phyloP scores from a whole-genome alignment of 805 yeast genomes.

The Lachancea kluyveri region DNA sequence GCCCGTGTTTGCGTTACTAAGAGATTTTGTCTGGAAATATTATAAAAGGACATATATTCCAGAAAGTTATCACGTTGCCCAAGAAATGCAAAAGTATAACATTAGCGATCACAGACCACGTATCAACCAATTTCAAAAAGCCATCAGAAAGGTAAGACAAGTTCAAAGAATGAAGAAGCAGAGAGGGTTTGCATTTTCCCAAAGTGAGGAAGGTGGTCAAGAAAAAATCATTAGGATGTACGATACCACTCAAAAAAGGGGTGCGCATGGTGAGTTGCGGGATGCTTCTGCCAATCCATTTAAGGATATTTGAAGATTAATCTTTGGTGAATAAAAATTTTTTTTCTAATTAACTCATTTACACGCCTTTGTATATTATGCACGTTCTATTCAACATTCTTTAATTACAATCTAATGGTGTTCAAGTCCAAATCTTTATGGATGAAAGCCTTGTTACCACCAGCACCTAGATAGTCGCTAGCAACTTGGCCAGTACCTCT shows the following conservation, averaged over 20 bases:
- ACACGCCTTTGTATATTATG: no score
- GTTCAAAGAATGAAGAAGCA: constrained; percentile 97
- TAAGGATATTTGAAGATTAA: constrained; percentile 1
- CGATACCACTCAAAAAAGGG: constrained; percentile 84
- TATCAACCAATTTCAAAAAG: constrained; percentile 93
- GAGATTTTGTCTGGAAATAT: constrained; percentile 94
- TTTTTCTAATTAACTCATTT: no score
- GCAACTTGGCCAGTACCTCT: constrained; percentile 92
- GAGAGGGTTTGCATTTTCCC: constrained; percentile 97
- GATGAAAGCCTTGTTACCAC: constrained; percentile 72
- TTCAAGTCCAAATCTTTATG: constrained; percentile 56
- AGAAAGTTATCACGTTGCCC: constrained; percentile 89
- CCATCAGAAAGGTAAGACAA: constrained; percentile 94
- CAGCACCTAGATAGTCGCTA: constrained; percentile 87
- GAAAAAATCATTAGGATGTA: constrained; percentile 87
- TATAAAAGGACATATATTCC: constrained; percentile 89
- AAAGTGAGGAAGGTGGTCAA: constrained; percentile 84
- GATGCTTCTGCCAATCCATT: constrained; percentile 35
- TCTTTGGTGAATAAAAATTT: no score
- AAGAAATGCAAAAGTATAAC: constrained; percentile 92
- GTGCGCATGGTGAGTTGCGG: constrained; percentile 59
- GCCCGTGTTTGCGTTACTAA: constrained; percentile 67
- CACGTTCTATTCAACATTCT: no score
- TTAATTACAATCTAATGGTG: constrained; percentile 26
- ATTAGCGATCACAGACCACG: constrained; percentile 94